phyloP scores from a whole-genome alignment of 2,329 filamentous ascomycete genomes.

The Camptophora hylomeconis region DNA sequence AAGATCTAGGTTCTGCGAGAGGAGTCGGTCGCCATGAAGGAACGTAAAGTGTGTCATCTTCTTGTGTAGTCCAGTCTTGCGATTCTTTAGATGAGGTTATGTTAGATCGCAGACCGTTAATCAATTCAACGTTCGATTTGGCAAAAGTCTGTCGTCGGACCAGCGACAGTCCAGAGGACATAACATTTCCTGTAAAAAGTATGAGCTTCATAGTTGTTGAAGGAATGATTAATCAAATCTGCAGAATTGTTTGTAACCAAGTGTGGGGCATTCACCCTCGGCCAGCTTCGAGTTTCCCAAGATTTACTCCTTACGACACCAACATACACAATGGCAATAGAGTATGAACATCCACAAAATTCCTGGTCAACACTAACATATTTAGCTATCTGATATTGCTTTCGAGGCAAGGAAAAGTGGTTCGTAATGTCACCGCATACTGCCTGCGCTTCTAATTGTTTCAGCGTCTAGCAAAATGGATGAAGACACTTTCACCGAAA shows the following conservation, averaged over 20 bases:
- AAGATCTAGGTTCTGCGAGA: conserved; percentile 63
- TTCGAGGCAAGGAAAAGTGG: conserved; percentile 97
- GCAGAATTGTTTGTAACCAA: too few species aligned
- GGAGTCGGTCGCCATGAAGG: conserved; percentile 63
- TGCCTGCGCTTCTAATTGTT: conserved; percentile 17
- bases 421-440: conserved; percentile 41
- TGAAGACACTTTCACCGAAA: conserved; percentile 90
- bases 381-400: conserved; percentile 90
- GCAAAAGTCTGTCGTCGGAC: conserved; percentile 64
- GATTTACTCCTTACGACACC: too few species aligned
- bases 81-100: not conserved
- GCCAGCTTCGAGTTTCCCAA: too few species aligned
- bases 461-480: conserved; percentile 98
- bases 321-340: too few species aligned
- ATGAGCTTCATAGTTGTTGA: conserved; percentile 60
- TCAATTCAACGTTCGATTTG: conserved; percentile 87
- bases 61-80: conserved; percentile 52
- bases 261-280: too few species aligned
- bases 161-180: conserved; percentile 70
- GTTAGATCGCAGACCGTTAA: conserved; percentile 74
- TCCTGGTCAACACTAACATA: too few species aligned
- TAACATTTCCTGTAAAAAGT: conserved; percentile 77
- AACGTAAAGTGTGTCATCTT: conserved; percentile 54
- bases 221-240: not conserved
- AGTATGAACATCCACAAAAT: too few species aligned